Conservation (phyloP, 176 grass and related monocot genomes). For the Rhipidocladum racemiflorum region DNA sequence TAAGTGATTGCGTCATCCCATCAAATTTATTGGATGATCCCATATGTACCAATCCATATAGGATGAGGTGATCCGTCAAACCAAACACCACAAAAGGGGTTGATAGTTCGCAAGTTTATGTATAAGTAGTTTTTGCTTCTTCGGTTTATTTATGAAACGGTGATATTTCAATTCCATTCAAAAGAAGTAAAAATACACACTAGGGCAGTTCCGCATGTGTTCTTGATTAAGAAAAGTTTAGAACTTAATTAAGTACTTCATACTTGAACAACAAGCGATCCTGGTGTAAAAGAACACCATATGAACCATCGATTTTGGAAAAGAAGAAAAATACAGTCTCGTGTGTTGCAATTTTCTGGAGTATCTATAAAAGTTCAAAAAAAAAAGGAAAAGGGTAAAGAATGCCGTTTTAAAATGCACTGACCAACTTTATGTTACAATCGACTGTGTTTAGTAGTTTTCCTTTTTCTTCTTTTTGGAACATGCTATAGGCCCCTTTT, state of each 20-base stretch:
- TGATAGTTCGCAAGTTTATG: not conserved
- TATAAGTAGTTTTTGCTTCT: not conserved
- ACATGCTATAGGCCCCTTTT: not conserved
- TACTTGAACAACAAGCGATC: slow-evolving; percentile 35
- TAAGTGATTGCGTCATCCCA: too few relatives aligned
- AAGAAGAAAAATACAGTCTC: not conserved
- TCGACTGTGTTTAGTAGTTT: not conserved
- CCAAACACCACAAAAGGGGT: not conserved
- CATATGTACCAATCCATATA: too few relatives aligned
- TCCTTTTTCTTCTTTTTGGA: not conserved
- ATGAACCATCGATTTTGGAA: not conserved
- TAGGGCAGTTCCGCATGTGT: not conserved
- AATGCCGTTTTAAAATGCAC: not conserved
- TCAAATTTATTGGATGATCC: too few relatives aligned
- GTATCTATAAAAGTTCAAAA: not conserved
- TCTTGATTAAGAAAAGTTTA: not conserved
- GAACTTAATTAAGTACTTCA: not conserved
- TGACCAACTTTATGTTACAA: not conserved
- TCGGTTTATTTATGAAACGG: not conserved
- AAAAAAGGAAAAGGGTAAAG: not conserved
- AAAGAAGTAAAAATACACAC: too few relatives aligned
- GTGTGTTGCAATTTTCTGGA: not conserved
- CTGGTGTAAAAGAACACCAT: not conserved
- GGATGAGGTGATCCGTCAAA: too few relatives aligned
- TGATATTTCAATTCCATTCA: too few relatives aligned